Evolutionary conservation across 2,329 filamentous ascomycete genomes (phyloP).

Genomic region (Venturia asperata): DNA sequence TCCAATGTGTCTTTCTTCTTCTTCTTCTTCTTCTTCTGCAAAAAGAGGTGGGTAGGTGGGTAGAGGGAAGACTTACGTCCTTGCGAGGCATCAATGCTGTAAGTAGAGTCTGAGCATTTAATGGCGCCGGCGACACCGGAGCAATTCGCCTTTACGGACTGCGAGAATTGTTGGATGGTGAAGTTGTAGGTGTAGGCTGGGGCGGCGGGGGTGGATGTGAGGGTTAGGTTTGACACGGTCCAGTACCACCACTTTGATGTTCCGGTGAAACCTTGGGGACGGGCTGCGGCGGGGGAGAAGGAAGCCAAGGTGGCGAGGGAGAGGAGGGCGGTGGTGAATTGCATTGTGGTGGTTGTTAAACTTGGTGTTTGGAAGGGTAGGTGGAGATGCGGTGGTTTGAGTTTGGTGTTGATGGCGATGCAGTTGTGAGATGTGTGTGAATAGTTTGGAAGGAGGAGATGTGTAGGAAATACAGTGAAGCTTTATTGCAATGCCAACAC

Average conservation of each 20-base stretch:
- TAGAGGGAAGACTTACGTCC: not conserved
- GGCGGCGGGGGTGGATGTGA: not conserved
- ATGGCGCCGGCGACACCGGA: not conserved
- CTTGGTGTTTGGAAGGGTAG: not conserved
- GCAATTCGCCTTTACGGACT: not conserved
- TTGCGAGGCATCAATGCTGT: not conserved
- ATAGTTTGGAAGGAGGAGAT: not conserved
- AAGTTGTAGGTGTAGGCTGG: not conserved
- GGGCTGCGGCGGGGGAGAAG: not conserved
- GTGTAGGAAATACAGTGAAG: not conserved
- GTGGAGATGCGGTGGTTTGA: not conserved
- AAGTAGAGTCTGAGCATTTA: not conserved
- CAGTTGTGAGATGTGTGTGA: not conserved
- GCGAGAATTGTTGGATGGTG: not conserved
- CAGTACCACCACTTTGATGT: not conserved
- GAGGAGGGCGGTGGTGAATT: not conserved
- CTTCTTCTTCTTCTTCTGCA: too few relatives aligned
- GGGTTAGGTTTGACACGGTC: not conserved
- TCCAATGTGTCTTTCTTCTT: not conserved
- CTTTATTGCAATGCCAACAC: not conserved
- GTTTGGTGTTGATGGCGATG: not conserved
- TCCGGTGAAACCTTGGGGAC: not conserved
- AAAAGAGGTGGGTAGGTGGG: too few relatives aligned
- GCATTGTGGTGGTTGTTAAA: not conserved
- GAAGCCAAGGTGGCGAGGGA: constrained; percentile 1